Evolutionary conservation across 2,329 filamentous ascomycete genomes (phyloP).

Genomic region (Penicillium sp.): DNA sequence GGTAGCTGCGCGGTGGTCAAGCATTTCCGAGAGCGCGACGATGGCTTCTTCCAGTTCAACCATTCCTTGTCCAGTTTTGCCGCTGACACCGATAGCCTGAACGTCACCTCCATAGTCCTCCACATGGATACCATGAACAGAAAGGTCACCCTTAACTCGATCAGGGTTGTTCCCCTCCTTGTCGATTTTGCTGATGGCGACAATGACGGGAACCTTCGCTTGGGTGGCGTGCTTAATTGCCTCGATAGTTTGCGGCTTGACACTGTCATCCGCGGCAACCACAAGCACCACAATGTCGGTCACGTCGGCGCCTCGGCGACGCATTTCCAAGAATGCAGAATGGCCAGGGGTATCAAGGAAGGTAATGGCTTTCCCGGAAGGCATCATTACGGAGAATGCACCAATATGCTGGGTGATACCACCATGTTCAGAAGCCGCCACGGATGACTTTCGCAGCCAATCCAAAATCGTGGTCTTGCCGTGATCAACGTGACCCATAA

Average conservation of each 20-base stretch:
- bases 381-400: constrained; percentile 88
- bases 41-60: constrained; percentile 87
- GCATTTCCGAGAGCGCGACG: constrained; percentile 78
- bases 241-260: constrained; percentile 95
- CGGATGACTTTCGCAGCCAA: constrained; percentile 86
- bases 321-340: constrained; percentile 93
- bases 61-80: constrained; percentile 92
- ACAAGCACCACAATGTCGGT: constrained; percentile 97
- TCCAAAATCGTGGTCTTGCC: constrained; percentile 97
- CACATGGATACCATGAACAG: constrained; percentile 79
- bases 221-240: constrained; percentile 88
- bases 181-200: constrained; percentile 97
- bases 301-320: constrained; percentile 89
- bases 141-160: constrained; percentile 82
- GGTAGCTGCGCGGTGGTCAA: constrained; percentile 80
- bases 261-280: constrained; percentile 93
- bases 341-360: constrained; percentile 97
- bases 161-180: constrained; percentile 79
- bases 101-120: constrained; percentile 95
- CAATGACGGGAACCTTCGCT: constrained; percentile 90
- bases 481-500: constrained; percentile 99
- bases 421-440: constrained; percentile 88
- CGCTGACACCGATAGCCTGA: constrained; percentile 86
- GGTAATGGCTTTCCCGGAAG: constrained; percentile 84
- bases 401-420: constrained; percentile 99